phyloP scores from a whole-genome alignment of 73 alveolate species.

The Paramecium tetraurelia region DNA sequence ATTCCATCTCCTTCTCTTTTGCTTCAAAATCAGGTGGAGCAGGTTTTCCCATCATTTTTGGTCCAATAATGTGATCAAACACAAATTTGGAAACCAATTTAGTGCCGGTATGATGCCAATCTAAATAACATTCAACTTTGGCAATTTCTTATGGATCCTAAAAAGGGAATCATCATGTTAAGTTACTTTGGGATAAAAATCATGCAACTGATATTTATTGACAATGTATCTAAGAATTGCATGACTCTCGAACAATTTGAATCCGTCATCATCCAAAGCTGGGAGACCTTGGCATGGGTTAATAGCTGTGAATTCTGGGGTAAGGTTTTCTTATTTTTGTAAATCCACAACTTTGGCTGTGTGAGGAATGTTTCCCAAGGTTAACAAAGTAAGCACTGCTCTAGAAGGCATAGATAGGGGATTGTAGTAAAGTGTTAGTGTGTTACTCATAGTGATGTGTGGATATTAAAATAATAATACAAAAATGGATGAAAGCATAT shows the following conservation, averaged over 20 bases:
- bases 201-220: not conserved
- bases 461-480: not conserved
- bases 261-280: constrained; percentile 36
- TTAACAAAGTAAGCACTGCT: not conserved
- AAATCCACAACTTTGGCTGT: not conserved
- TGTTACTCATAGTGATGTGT: not conserved
- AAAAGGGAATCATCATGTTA: not conserved
- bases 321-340: not conserved
- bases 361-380: not conserved
- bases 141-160: constrained; percentile 23
- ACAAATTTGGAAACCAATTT: not conserved
- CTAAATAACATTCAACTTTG: not conserved
- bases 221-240: constrained; percentile 37
- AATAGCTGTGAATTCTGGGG: not conserved
- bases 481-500: not conserved
- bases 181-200: constrained; percentile 29
- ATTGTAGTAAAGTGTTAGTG: not conserved
- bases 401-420: constrained; percentile 17
- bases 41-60: constrained; percentile 3
- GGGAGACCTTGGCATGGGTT: constrained; percentile 6
- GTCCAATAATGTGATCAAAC: not conserved
- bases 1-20: constrained; percentile 1
- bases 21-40: not conserved
- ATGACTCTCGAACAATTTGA: constrained; percentile 37
- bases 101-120: constrained; percentile 50